Base-by-base conservation (phyloP, 768 basidiomycete genomes). In the Russula earlei region DNA sequence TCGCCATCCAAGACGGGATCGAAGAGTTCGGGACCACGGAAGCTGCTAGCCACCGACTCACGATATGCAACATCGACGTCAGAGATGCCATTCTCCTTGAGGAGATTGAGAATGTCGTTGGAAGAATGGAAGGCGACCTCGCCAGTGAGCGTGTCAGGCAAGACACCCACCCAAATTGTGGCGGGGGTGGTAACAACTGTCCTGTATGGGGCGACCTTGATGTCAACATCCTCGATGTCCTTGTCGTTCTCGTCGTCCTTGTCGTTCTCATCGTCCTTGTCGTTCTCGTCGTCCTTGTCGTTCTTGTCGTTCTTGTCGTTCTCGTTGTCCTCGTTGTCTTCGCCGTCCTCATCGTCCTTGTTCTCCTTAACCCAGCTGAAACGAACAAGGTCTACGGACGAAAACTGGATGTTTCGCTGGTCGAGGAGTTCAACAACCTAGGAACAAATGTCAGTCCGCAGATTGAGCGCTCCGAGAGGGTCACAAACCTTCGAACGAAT, bases 41-140 rank as follows among this genome's bases (percentile, higher is more conserved):
- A 49, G 38, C 8, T 1, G 49, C 48, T 36, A 54, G 25, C 36
- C 19, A 60, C 54, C 42, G 62, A 64, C 56, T 68, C 67, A 5
- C 67, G 66, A 20, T 45, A 68, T 5, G 64, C 67, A 15, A 68
- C 49, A 33, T 68, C 64, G 46, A 68, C 25, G 22, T 60, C 56
- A 17, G 34, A 2, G 45, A 63, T 51, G 22, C 31, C 50, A 55
- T 56, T 45, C 31, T 24, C 1, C 27, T 58, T 38, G 58, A 68
- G 61, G 52, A 62, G 54, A 11, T 41, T 27, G 43, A 54, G 61
- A 43, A 68, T 65, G n/a, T 60, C 55, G 3, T 47, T 34, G 44
- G 63, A 25, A 7, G 54, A 61, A 4, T 63, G 42, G 53, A 36
- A 53, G 2, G 67, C 66, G 37, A 37, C 59, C 25, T 54, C 54